phyloP scores from a whole-genome alignment of 176 grass and related monocot genomes.

The Sorghum bicolor region DNA sequence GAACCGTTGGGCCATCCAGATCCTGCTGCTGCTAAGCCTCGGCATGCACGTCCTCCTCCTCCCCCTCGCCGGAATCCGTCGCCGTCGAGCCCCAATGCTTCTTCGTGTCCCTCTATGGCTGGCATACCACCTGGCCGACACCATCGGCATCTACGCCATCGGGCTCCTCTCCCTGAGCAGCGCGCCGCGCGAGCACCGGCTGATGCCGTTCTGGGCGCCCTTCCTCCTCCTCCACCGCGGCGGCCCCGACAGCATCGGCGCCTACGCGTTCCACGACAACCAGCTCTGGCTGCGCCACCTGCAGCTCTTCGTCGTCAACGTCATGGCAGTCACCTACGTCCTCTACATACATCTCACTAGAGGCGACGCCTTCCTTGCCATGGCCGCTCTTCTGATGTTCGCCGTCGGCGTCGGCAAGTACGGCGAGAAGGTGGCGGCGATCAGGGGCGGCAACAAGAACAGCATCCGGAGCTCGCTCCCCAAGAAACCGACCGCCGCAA shows the following conservation, averaged over 20 bases:
- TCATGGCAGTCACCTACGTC: background rate
- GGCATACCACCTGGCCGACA: slow-evolving; percentile 36
- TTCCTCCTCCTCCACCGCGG: slow-evolving; percentile 68
- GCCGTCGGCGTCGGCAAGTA: slow-evolving; percentile 28
- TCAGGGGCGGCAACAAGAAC: slow-evolving; percentile 2
- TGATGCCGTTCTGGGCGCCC: slow-evolving; percentile 40
- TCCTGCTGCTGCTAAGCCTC: slow-evolving; percentile 4
- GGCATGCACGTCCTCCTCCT: background rate
- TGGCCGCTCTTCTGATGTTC: slow-evolving; percentile 19
- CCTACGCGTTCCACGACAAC: slow-evolving; percentile 47
- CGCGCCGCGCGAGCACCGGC: background rate
- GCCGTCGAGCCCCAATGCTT: background rate
- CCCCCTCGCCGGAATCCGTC: slow-evolving; percentile 2
- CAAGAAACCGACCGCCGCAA: background rate
- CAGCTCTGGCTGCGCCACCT: slow-evolving; percentile 31
- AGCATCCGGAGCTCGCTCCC: slow-evolving; percentile 17
- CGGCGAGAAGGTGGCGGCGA: background rate
- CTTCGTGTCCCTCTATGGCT: slow-evolving; percentile 26
- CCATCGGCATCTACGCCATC: slow-evolving; percentile 28
- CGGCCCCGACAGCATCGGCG: slow-evolving; percentile 55
- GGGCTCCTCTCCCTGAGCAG: slow-evolving; percentile 24
- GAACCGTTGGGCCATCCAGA: slow-evolving; percentile 17
- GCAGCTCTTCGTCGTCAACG: background rate
- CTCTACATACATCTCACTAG: background rate
- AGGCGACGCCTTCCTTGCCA: background rate